A percentile compares a stretch with the other conserved stretches of the same genome.
Conservation (phyloP, 129 eudicot genomes). For the Centella asiatica region DNA sequence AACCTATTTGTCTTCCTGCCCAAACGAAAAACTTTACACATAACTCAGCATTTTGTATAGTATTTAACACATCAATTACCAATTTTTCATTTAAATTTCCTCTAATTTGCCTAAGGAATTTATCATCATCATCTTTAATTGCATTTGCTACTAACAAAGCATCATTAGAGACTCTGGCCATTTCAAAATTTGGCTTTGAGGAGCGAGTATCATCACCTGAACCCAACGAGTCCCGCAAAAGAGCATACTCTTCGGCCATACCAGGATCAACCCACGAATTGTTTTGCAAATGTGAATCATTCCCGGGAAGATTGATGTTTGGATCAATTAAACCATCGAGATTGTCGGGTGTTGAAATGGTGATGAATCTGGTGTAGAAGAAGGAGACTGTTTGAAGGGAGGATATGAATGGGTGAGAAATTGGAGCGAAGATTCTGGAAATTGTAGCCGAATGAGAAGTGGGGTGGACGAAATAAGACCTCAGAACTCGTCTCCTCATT, state of each 20-base stretch:
- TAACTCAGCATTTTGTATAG: constrained; percentile 52
- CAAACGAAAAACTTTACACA: constrained; percentile 76
- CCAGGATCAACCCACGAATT: constrained; percentile 8
- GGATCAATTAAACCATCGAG: constrained; percentile 39
- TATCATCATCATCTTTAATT: constrained; percentile 30
- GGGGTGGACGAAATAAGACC: constrained; percentile 18
- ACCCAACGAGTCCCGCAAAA: constrained; percentile 32
- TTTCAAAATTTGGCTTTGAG: constrained; percentile 9
- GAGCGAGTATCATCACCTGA: background rate
- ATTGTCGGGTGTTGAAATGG: constrained; percentile 29
- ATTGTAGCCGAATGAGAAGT: constrained; percentile 5
- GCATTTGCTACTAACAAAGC: constrained; percentile 33
- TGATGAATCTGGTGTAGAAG: constrained; percentile 26
- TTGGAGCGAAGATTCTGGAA: constrained; percentile 15
- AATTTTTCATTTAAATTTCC: constrained; percentile 45
- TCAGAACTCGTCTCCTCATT: constrained; percentile 40
- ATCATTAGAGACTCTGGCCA: constrained; percentile 39
- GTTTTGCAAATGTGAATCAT: constrained; percentile 8
- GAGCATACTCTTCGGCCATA: constrained; percentile 38
- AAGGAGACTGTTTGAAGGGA: background rate
- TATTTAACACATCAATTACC: constrained; percentile 65
- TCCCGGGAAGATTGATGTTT: constrained; percentile 14
- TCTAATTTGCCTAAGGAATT: constrained; percentile 57
- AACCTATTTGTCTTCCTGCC: constrained; percentile 91
- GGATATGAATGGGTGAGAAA: constrained; percentile 2